Evolutionary conservation across 306 rosid genomes (phyloP).

Genomic region (Trifolium subterraneum): DNA sequence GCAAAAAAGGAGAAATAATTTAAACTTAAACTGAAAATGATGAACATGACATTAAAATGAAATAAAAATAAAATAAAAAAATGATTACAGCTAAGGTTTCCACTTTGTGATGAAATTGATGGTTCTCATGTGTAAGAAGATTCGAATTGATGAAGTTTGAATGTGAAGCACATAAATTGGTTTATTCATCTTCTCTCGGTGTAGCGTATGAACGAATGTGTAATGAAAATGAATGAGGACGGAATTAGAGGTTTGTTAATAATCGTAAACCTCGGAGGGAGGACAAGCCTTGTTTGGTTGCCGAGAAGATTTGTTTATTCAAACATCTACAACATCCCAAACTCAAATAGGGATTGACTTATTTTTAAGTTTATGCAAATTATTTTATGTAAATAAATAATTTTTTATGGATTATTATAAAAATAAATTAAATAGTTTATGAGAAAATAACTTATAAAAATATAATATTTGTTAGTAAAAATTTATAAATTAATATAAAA

Average conservation of each 20-base stretch:
- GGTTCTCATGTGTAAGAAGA: constrained; percentile 54
- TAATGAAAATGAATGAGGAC: background rate
- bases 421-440: too few species aligned
- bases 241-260: constrained; percentile 10
- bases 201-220: background rate
- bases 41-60: background rate
- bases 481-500: too few species aligned
- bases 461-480: too few species aligned
- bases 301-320: constrained; percentile 11
- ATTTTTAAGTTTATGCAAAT: too few species aligned
- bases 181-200: background rate
- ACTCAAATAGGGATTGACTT: too few species aligned
- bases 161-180: background rate
- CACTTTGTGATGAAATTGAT: constrained; percentile 48
- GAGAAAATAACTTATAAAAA: too few species aligned
- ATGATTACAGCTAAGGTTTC: constrained; percentile 45
- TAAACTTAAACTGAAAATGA: constrained; percentile 1
- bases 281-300: constrained; percentile 32
- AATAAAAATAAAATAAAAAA: background rate
- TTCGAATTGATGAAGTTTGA: constrained; percentile 25
- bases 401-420: too few species aligned
- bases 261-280: constrained; percentile 11
- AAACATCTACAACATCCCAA: background rate
- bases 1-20: constrained; percentile 18
- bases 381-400: too few species aligned